Base-by-base conservation (phyloP, 2,329 filamentous ascomycete species). In the Colletotrichum sp. region DNA sequence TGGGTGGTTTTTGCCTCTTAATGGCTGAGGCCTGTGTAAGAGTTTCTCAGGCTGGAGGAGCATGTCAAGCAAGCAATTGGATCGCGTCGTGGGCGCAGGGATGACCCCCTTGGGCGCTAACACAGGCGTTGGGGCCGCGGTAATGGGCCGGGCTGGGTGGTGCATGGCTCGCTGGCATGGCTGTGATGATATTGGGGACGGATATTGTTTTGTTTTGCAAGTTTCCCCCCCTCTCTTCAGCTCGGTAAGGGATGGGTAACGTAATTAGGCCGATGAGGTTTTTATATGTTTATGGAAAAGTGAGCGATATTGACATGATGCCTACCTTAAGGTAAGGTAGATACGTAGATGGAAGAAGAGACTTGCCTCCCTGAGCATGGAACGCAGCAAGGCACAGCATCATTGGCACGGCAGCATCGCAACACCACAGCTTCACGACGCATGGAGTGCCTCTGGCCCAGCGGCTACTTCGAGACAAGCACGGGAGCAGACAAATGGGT, bases 101-200 rank as follows among this genome's bases (percentile, higher is more conserved):
- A 65, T 75, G 59, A 13, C 39, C 73, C 70, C 70, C 28, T 65
- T 73, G 73, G 64, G 70, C 70, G 73, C 73, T 73, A 75, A 75
- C 32, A 65, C 28, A 21, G 43, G 64, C 70, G 52, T 67, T 32
- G 69, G 39, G 69, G 68, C 57, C 73, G 73, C 55, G 61, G 39
- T 67, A 72, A 67, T 75, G 73, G 73, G 73, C 69, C 73, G 69
- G 48, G 16, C 30, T 26, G 32, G 43, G 43, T 48, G n/a, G 43
- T 48, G 43, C 43, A 72, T 55, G 55, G 63, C 60, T 64, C 21
- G 60, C 34, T 64, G 60, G 60, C 60, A 63, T 64, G 61, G 32
- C 32, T 24, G 21, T 39, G 61, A 39, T 36, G 34, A 43, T 64
- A 39, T 48, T 60, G 59, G 59, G 39, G 67, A 32, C 59, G 59